Evolutionary conservation across 2,329 filamentous ascomycete genomes (phyloP), one percentile per base, ranked within the genome.

Genomic region (Apiospora koreana): DNA sequence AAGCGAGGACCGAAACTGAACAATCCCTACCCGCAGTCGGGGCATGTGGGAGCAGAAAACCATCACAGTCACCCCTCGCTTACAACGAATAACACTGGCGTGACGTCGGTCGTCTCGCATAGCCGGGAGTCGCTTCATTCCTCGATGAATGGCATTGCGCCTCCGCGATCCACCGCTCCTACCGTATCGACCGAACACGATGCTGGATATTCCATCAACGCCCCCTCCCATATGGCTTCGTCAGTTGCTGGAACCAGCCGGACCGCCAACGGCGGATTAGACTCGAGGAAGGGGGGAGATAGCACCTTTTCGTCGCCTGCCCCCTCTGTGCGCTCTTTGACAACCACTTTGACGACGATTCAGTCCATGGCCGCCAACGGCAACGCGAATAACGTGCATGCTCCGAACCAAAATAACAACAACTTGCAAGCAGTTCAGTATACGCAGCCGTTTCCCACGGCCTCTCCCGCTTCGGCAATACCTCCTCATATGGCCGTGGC

Each of bases 21-120:
- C 85, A 95, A 95, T 79, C 95, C 95, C n/a, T 98, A 98, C 78
- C 93, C 93, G 10, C 88, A 95, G 76, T 97, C 94, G 2, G 93
- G 93, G 71, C 87, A 87, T 62, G 78, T 89, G 71, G 81, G 81
- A 70, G 73, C 79, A 70, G 73, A 77, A 23, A 71, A 73, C 43
- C 74, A 83, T 76, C 84, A 84, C 70, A 88, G 86, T 78, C 85
- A 84, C 62, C 82, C 83, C 68, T 90, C 88, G 3, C 85, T 88
- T 71, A 86, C 86, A 76, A 91, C 83, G 70, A 88, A 82, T 14
- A 86, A 82, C n/a, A 89, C 82, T 74, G 86, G 81, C 69, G 81
- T 77, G 73, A 81, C 76, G 54, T 82, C 79, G 83, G 87, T 86
- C 77, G 81, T 84, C 18, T 91, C 90, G n/a, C 83, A 81, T 71